phyloP scores from a whole-genome alignment of 352 stramenopile genomes.

The Pilasporangium apinafurcum region DNA sequence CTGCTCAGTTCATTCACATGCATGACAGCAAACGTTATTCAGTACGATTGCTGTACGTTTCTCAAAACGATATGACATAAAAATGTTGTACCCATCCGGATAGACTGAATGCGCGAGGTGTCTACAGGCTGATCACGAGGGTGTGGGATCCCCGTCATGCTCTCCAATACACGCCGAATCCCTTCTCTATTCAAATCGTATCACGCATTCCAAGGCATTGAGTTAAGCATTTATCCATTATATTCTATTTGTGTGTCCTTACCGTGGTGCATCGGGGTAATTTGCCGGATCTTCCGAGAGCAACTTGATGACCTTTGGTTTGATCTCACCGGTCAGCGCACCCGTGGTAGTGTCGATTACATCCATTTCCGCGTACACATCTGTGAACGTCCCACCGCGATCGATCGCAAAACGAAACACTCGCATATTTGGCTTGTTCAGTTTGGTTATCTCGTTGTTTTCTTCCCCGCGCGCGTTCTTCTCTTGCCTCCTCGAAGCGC shows the following conservation, averaged over 20 bases:
- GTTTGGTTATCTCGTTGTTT: not conserved
- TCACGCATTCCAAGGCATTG: not conserved
- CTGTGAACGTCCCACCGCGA: constrained; percentile 97
- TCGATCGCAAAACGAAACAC: constrained; percentile 97
- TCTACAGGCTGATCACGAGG: constrained; percentile 79
- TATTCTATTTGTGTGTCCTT: not conserved
- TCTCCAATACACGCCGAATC: constrained; percentile 93
- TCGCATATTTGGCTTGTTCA: constrained; percentile 13
- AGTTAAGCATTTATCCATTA: not conserved
- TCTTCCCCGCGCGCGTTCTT: too few relatives aligned
- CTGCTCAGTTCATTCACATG: too few relatives aligned
- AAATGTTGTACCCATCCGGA: constrained; percentile 89
- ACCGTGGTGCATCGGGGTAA: constrained; percentile 96
- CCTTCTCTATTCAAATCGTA: constrained; percentile 47
- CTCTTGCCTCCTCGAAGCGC: too few relatives aligned
- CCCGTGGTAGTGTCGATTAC: constrained; percentile 55
- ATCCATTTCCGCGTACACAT: constrained; percentile 95
- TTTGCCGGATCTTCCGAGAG: constrained; percentile 96
- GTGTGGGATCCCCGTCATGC: constrained; percentile 88
- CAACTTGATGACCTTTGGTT: constrained; percentile 92
- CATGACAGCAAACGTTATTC: too few relatives aligned
- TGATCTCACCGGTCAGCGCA: constrained; percentile 36
- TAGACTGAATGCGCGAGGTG: constrained; percentile 91
- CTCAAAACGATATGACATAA: not conserved
- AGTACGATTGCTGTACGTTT: too few relatives aligned